Evolutionary conservation across 2,329 filamentous ascomycete genomes (phyloP).

Genomic region (Diaporthe citrichinensis): DNA sequence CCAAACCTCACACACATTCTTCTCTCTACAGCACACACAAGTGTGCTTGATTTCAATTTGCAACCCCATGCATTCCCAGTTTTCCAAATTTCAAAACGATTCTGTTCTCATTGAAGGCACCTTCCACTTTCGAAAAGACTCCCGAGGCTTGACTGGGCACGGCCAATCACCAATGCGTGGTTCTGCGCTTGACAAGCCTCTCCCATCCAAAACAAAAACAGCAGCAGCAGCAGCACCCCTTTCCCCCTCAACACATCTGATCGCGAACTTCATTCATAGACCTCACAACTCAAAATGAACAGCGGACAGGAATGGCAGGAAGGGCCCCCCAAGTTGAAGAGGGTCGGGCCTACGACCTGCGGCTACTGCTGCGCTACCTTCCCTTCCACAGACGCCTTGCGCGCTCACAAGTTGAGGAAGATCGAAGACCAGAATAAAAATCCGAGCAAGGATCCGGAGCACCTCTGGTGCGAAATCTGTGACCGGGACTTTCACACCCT

Average conservation of each 20-base stretch:
- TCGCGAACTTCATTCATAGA: too few species aligned
- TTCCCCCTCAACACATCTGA: neutral
- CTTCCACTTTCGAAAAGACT: neutral
- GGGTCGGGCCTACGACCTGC: slow-evolving; percentile 5
- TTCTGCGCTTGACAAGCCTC: neutral
- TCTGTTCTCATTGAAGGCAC: neutral
- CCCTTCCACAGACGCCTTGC: slow-evolving; percentile 42
- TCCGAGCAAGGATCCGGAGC: slow-evolving; percentile 29
- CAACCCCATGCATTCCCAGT: neutral
- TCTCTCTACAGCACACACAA: neutral
- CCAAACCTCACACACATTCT: neutral
- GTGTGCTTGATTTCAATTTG: neutral
- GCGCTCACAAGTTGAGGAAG: slow-evolving; percentile 48
- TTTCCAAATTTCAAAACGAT: neutral
- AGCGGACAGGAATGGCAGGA: neutral
- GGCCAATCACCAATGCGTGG: neutral
- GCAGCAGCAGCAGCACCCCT: neutral
- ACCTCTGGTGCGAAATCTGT: slow-evolving; percentile 57
- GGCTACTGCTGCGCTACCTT: slow-evolving; percentile 43
- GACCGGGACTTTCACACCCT: slow-evolving; percentile 53
- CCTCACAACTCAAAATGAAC: neutral
- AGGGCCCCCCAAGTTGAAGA: neutral
- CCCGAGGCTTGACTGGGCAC: neutral
- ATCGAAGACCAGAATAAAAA: slow-evolving; percentile 44
- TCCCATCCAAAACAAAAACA: neutral